A percentile compares a stretch with the other conserved stretches of the same genome.
These are phyloP conservation scores for Rhodocollybia butyracea DNA, from an alignment of 768 basidiomycete species.

Conservation along the genomic window DNA sequence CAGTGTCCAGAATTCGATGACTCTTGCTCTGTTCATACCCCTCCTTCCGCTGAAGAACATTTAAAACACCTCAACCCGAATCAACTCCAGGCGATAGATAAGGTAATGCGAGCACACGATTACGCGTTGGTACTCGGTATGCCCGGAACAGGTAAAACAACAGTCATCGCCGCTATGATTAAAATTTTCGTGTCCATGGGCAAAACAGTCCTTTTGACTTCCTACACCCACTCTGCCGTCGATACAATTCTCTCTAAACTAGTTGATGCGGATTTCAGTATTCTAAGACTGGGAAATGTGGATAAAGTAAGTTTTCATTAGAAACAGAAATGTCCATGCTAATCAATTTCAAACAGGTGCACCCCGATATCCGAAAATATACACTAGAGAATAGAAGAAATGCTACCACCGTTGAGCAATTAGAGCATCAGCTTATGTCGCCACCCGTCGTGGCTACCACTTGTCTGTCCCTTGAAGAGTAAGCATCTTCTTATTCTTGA, in stretches of 20 bases:
- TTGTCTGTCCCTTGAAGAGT: conserved; percentile 94
- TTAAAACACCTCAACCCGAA: conserved; percentile 58
- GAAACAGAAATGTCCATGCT: background rate
- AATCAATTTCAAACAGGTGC: conserved; percentile 51
- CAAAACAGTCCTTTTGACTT: conserved; percentile 85
- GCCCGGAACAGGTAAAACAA: conserved; percentile 99
- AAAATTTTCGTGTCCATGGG: conserved; percentile 72
- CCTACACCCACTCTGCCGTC: conserved; percentile 97
- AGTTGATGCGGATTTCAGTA: conserved; percentile 58
- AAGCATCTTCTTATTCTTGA: conserved; percentile 38
- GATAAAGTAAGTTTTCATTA: conserved; percentile 67
- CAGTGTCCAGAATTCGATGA: conserved; percentile 58
- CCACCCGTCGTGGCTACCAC: conserved; percentile 97
- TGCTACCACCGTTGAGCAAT: conserved; percentile 71
- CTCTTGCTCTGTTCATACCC: conserved; percentile 16
- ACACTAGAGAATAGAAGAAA: conserved; percentile 56
- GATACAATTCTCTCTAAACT: conserved; percentile 94
- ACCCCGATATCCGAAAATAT: conserved; percentile 73
- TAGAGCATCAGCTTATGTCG: conserved; percentile 78
- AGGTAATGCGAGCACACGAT: conserved; percentile 76
- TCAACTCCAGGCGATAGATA: conserved; percentile 70
- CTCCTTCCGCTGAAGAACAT: conserved; percentile 21
- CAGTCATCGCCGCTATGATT: conserved; percentile 88
- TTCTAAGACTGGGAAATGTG: conserved; percentile 83
- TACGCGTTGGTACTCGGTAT: conserved; percentile 94